Percentiles rank a stretch among this genome's conserved stretches.
These are phyloP conservation scores for Raphidocelis subcapitata DNA, from an alignment of 139 green algal species.

Conservation along the genomic window DNA sequence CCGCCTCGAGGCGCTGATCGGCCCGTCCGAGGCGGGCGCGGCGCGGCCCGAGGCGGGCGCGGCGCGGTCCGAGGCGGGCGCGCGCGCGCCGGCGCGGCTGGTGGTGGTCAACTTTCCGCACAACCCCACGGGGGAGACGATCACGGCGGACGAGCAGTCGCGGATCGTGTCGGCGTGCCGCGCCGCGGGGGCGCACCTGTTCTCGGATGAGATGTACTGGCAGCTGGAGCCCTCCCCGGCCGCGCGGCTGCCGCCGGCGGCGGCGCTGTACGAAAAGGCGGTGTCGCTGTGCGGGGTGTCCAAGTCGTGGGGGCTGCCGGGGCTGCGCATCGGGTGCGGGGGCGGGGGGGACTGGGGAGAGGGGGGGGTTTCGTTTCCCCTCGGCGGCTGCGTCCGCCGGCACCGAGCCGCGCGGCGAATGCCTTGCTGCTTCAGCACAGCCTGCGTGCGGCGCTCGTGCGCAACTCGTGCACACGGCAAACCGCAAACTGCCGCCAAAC, in stretches of 20 bases:
- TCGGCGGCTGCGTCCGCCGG: no score
- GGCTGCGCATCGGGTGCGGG: slow-evolving; percentile 54
- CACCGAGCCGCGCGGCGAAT: no score
- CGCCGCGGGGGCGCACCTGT: slow-evolving; percentile 45
- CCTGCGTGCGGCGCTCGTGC: no score
- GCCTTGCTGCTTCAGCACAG: no score
- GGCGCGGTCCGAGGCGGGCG: background rate
- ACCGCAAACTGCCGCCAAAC: no score
- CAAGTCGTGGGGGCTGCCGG: slow-evolving; percentile 70
- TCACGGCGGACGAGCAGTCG: slow-evolving; percentile 30
- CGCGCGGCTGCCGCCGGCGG: slow-evolving; percentile 44
- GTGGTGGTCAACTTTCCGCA: slow-evolving; percentile 85
- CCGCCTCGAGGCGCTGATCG: slow-evolving; percentile 18
- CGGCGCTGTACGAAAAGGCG: slow-evolving; percentile 50
- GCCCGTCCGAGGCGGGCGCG: background rate
- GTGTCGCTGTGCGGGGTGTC: slow-evolving; percentile 67
- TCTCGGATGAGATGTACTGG: slow-evolving; percentile 83
- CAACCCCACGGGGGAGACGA: slow-evolving; percentile 62
- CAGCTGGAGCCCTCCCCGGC: slow-evolving; percentile 35
- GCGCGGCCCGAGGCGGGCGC: background rate
- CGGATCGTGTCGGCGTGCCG: slow-evolving; percentile 38
- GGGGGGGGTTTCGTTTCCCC: no score
- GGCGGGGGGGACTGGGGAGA: no score
- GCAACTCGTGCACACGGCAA: no score
- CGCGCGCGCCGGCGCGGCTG: slow-evolving; percentile 17